These are phyloP conservation scores for Trichophaea hybrida DNA, from an alignment of 2,329 filamentous ascomycete species.

Conservation along the genomic window DNA sequence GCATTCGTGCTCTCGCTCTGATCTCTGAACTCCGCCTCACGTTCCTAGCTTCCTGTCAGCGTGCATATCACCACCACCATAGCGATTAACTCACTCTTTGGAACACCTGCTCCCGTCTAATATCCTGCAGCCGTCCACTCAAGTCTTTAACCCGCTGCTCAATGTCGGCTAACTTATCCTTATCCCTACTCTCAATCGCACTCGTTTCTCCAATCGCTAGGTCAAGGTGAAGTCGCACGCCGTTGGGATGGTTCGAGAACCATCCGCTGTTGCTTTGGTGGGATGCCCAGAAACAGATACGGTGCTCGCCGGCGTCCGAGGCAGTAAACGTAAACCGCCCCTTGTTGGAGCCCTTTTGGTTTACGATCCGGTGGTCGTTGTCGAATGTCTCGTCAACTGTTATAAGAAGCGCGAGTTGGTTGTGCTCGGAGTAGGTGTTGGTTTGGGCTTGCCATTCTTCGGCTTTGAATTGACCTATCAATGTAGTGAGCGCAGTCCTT, in stretches of 20 bases:
- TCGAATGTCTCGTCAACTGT: constrained; percentile 94
- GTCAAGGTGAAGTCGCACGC: constrained; percentile 74
- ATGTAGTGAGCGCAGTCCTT: neutral
- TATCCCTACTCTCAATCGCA: constrained; percentile 85
- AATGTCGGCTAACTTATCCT: constrained; percentile 81
- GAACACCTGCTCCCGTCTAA: constrained; percentile 88
- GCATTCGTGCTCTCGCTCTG: constrained; percentile 89
- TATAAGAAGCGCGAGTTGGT: constrained; percentile 69
- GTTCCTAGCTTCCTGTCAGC: constrained; percentile 47
- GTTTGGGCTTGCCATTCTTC: constrained; percentile 65
- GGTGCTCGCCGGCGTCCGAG: constrained; percentile 87
- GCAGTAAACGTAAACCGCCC: constrained; percentile 94
- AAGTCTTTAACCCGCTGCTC: constrained; percentile 78
- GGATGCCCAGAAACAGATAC: constrained; percentile 80
- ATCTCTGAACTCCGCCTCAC: constrained; percentile 94
- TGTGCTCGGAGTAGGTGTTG: constrained; percentile 55
- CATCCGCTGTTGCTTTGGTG: constrained; percentile 60
- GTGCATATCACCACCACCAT: neutral
- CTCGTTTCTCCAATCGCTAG: constrained; percentile 88
- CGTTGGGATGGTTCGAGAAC: constrained; percentile 52
- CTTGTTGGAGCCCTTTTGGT: constrained; percentile 57
- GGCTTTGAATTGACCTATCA: constrained; percentile 60
- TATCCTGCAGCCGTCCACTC: constrained; percentile 73
- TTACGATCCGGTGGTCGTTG: constrained; percentile 91
- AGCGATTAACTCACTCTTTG: constrained; percentile 51